Percentiles rank a stretch among this genome's conserved stretches.
phyloP scores from a whole-genome alignment of 768 basidiomycete species.

The Pleurotus giganteus region DNA sequence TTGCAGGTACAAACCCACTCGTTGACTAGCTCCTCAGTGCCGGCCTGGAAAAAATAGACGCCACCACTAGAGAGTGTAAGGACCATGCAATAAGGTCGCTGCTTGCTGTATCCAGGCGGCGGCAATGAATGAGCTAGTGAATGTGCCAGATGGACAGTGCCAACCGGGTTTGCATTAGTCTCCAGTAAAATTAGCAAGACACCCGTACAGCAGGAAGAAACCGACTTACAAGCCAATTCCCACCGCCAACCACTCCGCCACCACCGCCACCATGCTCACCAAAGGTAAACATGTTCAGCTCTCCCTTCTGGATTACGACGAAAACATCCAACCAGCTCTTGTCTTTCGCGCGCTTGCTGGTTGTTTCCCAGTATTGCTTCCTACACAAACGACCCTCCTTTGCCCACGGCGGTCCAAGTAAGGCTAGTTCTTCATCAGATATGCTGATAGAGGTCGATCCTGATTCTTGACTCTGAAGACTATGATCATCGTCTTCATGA shows the following conservation, averaged over 20 bases:
- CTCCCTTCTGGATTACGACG: constrained; percentile 92
- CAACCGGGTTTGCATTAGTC: constrained; percentile 86
- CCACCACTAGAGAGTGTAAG: constrained; percentile 85
- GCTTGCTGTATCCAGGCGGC: constrained; percentile 86
- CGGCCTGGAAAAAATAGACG: constrained; percentile 98
- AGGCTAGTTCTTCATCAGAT: constrained; percentile 91
- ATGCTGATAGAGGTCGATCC: constrained; percentile 78
- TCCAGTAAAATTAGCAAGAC: constrained; percentile 28
- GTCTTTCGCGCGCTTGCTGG: constrained; percentile 80
- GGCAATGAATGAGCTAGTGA: constrained; percentile 86
- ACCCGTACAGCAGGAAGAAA: background rate
- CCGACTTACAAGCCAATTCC: constrained; percentile 92
- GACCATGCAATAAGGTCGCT: constrained; percentile 94
- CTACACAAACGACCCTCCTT: constrained; percentile 96
- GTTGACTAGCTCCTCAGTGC: constrained; percentile 96
- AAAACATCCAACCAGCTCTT: constrained; percentile 95
- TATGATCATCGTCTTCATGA: constrained; percentile 84
- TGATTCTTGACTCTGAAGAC: constrained; percentile 62
- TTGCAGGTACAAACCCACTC: constrained; percentile 99
- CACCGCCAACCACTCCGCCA: constrained; percentile 80
- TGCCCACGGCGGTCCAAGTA: constrained; percentile 97
- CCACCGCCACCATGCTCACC: constrained; percentile 68
- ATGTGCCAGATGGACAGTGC: constrained; percentile 83
- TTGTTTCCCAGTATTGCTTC: constrained; percentile 91
- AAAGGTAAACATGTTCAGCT: constrained; percentile 95